phyloP scores from a whole-genome alignment of 768 basidiomycete species.

The Kwoniella pini region DNA sequence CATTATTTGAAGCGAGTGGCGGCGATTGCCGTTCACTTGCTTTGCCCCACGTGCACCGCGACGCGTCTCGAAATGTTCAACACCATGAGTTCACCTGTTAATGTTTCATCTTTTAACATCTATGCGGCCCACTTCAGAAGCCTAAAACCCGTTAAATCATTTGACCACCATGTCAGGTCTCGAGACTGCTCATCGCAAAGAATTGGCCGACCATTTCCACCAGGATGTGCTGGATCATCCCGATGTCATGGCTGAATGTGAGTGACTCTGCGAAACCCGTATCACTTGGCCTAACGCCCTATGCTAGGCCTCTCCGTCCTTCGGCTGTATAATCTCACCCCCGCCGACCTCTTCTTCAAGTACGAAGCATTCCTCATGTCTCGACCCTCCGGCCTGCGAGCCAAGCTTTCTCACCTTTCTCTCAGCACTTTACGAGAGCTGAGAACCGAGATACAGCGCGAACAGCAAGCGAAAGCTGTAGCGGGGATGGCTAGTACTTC shows the following conservation, averaged over 20 bases:
- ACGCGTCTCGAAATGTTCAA: too few species aligned
- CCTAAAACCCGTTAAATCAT: too few species aligned
- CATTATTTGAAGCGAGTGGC: too few species aligned
- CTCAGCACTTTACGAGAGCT: slow-evolving; percentile 53
- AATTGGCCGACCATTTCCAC: slow-evolving; percentile 48
- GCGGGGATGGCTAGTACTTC: slow-evolving; percentile 14
- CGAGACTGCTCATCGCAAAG: slow-evolving; percentile 9
- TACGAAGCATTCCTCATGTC: slow-evolving; percentile 58
- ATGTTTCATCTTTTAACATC: too few species aligned
- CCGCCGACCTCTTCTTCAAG: slow-evolving; percentile 57
- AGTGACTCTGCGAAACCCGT: slow-evolving; percentile 7
- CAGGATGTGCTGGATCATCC: slow-evolving; percentile 40
- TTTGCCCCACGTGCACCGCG: too few species aligned
- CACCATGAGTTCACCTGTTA: too few species aligned
- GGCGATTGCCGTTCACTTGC: too few species aligned
- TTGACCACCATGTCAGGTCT: slow-evolving; percentile 1
- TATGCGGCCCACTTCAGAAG: too few species aligned
- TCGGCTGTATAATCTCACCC: slow-evolving; percentile 54
- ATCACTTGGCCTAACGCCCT: slow-evolving; percentile 3
- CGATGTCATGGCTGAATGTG: slow-evolving; percentile 56
- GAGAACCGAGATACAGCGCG: slow-evolving; percentile 52
- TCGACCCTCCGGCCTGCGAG: slow-evolving; percentile 42
- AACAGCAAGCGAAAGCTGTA: slow-evolving; percentile 38
- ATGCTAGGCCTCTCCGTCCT: slow-evolving; percentile 56
- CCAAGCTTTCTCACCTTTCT: slow-evolving; percentile 41